These are phyloP conservation scores for Berberis vulgaris DNA, from an alignment of 164 flowering plant species.

Conservation along the genomic window DNA sequence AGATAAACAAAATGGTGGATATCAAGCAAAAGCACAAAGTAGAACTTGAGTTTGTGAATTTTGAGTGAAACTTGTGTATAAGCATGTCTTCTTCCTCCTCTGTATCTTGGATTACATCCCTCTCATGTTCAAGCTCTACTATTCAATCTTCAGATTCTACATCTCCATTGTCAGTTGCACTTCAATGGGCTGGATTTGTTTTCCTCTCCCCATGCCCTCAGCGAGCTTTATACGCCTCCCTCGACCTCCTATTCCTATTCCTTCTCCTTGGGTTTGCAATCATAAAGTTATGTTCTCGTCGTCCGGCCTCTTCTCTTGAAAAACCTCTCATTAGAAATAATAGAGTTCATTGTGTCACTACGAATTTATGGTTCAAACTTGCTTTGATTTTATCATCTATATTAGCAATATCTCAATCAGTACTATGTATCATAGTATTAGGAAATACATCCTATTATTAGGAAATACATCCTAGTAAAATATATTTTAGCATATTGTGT, in stretches of 20 bases:
- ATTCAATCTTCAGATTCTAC: conserved; percentile 4
- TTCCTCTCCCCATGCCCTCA: conserved; percentile 89
- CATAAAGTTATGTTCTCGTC: conserved; percentile 40
- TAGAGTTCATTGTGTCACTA: conserved; percentile 13
- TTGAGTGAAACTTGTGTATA: neutral
- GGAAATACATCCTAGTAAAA: no score
- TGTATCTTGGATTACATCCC: conserved; percentile 10
- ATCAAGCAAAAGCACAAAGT: neutral
- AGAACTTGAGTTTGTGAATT: neutral
- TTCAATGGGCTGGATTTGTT: conserved; percentile 35
- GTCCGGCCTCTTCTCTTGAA: conserved; percentile 18
- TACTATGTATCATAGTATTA: conserved; percentile 33
- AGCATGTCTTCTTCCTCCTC: conserved; percentile 21
- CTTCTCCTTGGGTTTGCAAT: conserved; percentile 28
- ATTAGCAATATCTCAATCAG: conserved; percentile 30
- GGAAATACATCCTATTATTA: no score
- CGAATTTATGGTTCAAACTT: conserved; percentile 46
- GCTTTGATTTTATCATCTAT: conserved; percentile 33
- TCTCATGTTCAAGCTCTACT: conserved; percentile 11
- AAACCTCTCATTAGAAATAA: conserved; percentile 29
- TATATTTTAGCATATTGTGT: no score
- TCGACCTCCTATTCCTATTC: conserved; percentile 50
- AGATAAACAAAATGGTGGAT: conserved; percentile 1
- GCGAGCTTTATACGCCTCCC: conserved; percentile 40
- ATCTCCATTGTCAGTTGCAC: conserved; percentile 1